Base-by-base conservation (phyloP, 495 filamentous ascomycete genomes). In the Penicillium robsamsonii region DNA sequence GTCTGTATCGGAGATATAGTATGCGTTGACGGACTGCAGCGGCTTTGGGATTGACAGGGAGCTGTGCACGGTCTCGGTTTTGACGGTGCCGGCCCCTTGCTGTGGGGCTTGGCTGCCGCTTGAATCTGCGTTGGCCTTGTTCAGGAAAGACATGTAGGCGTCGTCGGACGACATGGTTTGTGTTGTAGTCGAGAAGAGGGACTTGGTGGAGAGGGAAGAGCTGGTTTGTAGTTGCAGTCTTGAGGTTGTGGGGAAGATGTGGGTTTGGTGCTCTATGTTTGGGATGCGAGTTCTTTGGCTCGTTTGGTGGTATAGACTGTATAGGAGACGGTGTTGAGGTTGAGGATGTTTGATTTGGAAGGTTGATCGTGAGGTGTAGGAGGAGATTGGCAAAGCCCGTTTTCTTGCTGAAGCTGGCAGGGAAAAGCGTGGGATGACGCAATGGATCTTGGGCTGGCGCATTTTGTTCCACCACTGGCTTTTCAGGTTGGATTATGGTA, bases 1-100 rank as follows among this genome's bases (percentile, higher is more conserved):
- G 71, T 96, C 91, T 6, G 88, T 81, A 55, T 96, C 91, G 51
- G 87, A 91, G 4, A 81, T 68, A 69, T 93, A 95, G 63, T 84
- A 87, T 45, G 72, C 78, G 53, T 88, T 82, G 29, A 84, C 74
- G 4, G 76, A 72, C 58, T 76, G 66, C 56, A 95, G 71, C 18
- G 72, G 70, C 18, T 69, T 63, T 0, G 90, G 90, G 44, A 92
- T 74, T 13, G 64, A 60, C 46, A 70, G 63, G 46, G 64, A 61
- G 20, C 60, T 60, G 55, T 86, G 75, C 5, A 81, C 75, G 24
- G 83, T 73, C 62, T 84, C 70, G 33, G 81, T 80, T 37, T 79
- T 69, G 25, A 69, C 62, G 57, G 75, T 69, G 3, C 67, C 70
- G 27, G 60, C 58, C 47, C 61, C 59, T 56, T 65, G 58, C 50